Base-by-base conservation (phyloP, 441 rosid species). In the Eutrema salsugineum region DNA sequence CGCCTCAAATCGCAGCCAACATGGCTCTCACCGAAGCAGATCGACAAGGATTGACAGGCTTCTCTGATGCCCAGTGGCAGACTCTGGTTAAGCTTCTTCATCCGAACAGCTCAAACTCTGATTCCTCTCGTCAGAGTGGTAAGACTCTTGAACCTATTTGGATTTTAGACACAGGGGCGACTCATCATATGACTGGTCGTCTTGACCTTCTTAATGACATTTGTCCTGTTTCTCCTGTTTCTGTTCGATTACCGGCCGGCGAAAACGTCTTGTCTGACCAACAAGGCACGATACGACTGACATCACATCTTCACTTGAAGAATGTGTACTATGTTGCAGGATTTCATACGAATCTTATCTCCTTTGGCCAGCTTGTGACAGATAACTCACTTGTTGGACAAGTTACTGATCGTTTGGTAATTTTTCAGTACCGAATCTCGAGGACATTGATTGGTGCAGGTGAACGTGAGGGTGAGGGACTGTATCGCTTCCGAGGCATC, bases 101-200 rank as follows among this genome's bases (percentile, higher is more conserved):
- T 5, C 2, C 46, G 1, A 2, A 5, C 24, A 22, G 2, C 0
- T 1, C 5, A 4, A 2, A 0, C 0, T 0, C 7, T 4, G 1
- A 1, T 3, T 1, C 5, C 1, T 4, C 6, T 0, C 46, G 46
- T 5, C 17, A 0, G 0, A 42, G 17, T 2, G 17, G 46, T 42
- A 42, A 14, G 46, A 14, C 1, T 1, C 1, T 4, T 1, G 17
- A 42, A 1, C 9, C 15, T 6, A 1, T 15, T 2, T n/a, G 47
- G 19, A 43, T 43, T 0, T 6, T 43, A 1, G 47, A 43, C 15
- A 43, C 9, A 1, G 9, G 47, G 0, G 19, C 19, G 0, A 43
- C 47, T 1, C 47, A 43, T 6, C 35, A 32, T 6, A 32, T 42
- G 46, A 42, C 17, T 4, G 8, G 17, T 1, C 46, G 7, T 0